phyloP scores from a whole-genome alignment of 2,329 filamentous ascomycete genomes.

The Sporothrix variecibatus region DNA sequence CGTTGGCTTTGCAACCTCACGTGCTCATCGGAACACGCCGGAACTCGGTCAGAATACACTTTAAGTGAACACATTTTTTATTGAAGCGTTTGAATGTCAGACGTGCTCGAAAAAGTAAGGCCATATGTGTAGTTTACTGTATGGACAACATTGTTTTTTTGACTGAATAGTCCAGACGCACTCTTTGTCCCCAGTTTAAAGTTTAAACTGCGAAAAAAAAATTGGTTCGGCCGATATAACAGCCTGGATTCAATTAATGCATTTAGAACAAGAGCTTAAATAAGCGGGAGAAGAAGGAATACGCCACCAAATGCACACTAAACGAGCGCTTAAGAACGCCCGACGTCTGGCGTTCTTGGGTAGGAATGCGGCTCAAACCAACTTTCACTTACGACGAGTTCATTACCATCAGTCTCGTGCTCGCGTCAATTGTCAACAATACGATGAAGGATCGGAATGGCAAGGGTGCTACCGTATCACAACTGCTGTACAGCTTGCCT shows the following conservation, averaged over 20 bases:
- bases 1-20: neutral
- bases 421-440: slow-evolving; percentile 16
- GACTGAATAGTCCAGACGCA: neutral
- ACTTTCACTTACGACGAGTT: neutral
- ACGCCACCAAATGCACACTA: neutral
- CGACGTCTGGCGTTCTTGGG: neutral
- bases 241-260: neutral
- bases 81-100: neutral
- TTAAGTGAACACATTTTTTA: neutral
- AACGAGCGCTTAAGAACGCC: neutral
- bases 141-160: neutral
- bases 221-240: neutral
- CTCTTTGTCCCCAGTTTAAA: neutral
- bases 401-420: slow-evolving; percentile 19
- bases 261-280: neutral
- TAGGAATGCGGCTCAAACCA: slow-evolving; percentile 54
- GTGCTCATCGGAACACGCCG: neutral
- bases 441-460: neutral
- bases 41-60: neutral
- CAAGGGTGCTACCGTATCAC: slow-evolving; percentile 3
- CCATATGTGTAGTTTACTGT: neutral
- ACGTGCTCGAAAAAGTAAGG: neutral
- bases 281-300: neutral
- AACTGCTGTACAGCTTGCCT: slow-evolving; percentile 16
- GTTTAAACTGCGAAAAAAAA: neutral